Base-by-base conservation (phyloP, 345 rosid genomes). In the Bruguiera sexangula region DNA sequence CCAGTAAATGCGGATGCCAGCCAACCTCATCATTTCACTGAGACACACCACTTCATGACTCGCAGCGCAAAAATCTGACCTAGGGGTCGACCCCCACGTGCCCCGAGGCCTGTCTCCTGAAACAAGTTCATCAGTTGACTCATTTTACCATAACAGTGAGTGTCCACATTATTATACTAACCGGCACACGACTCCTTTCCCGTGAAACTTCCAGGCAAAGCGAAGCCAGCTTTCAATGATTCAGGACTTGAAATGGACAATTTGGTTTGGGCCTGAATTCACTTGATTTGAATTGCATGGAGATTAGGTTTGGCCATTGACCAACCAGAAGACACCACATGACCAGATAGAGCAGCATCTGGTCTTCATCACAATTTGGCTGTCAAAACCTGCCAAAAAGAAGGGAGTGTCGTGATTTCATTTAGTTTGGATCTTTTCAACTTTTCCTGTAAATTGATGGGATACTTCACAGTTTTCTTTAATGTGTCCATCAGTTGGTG, bases 181-280 rank as follows among this genome's bases (percentile, higher is more conserved):
- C 73, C 65, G 37, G 39, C 75, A 62, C 70, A 62, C 62, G n/a
- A 65, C 74, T 74, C 39, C 24, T 65, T 66, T 58, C 73, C n/a
- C 18, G 6, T 62, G 18, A 8, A 18, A 50, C 69, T 70, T 60
- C 54, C 31, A 58, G 64, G 58, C 57, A 24, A 37, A 36, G 53
- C 48, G n/a, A 51, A 22, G 6, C 8, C 37, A 30, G 3, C 15
- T 48, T 30, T 48, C 21, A 13, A 43, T 57, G 56, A 60, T 69
- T 32, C 55, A 13, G 6, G 66, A 61, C 24, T 4, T 39, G 22
- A 5, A 16, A 32, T 58, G 29, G 21, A 26, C n/a, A 31, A 6
- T 8, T 48, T 36, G 26, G 21, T 19, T 51, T 19, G 5, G 5
- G 36, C 0, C 10, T 34, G 22, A 4, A n/a, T 46, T 62, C 56